Base-by-base conservation (phyloP, 2,329 filamentous ascomycete genomes). In the Alternaria angustiovoidea region DNA sequence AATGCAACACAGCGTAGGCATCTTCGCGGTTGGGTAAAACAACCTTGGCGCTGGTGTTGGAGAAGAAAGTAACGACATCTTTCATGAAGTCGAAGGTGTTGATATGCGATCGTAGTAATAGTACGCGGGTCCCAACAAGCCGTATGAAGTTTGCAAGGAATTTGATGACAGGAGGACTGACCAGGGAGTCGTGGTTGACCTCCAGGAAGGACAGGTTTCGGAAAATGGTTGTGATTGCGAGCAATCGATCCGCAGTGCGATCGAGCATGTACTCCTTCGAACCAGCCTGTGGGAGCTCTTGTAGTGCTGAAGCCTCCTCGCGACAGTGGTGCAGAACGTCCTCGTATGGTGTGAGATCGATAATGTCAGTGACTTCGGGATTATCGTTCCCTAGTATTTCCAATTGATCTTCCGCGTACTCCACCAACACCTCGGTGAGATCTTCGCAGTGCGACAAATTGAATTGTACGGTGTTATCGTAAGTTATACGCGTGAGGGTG, bases 31-130 rank as follows among this genome's bases (percentile, higher is more conserved):
- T 90, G 1, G 93, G 91, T 39, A 99, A 83, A 73, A 94, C 90
- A 53, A 98, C 86, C 9, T 88, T 87, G 47, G 91, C 88, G 7
- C 93, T 89, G 48, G 96, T 88, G 77, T 99, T 98, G 57, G 94
- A 97, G 55, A 99, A 83, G 67, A 96, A 88, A 16, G 93, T 90
- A 59, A 98, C 88, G 30, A 93, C 84, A 77, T 99, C 95, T 80
- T 99, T 99, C 92, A 97, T 96, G 71, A 98, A 94, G 78, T 99
- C 95, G 66, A 97, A 83, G 0, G 91, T 95, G 78, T 97, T 97
- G 72, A 87, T 84, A 66, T 95, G 87, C 4, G 89, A 92, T 39
- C 93, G 88, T 42, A 98, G 81, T 30, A 98, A 85, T 85, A 94
- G 92, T 68, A 93, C 93, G 14, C 93, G 90, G 4, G 94, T 97